Base-by-base conservation (phyloP, 208 protist species). In the Leishmania aethiopica region DNA sequence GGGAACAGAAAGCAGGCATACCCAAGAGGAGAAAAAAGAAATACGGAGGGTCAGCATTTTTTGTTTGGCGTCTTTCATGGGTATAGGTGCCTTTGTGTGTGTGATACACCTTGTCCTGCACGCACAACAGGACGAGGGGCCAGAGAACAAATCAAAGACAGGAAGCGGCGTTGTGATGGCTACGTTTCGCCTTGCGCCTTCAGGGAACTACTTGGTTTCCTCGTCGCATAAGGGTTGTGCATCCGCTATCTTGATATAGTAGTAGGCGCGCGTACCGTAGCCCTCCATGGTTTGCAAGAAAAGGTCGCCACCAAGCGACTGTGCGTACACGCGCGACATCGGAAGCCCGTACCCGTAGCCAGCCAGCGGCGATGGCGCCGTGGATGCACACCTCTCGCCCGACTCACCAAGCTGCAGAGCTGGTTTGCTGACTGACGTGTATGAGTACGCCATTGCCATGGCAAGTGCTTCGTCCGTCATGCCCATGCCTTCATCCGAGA, bases 291-390 rank as follows among this genome's bases (percentile, higher is more conserved):
- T 95, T 72, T 97, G 95, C 13, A 99, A 70, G 32, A 93, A 75
- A 7, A 99, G 88, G 82, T 99, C 98, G 13, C 98, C 98, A 53
- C 94, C 96, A 85, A 99, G 98, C 17, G 96, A 93, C 62, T 90
- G 90, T 40, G 97, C 96, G 89, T 99, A 99, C 55, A 98, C 87
- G 45, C 96, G 90, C 11, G 92, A 96, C 85, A 99, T 93, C 2
- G 98, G 98, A 47, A 99, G 84, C 8, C 98, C 98, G 81, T 98
- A 99, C 0, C 98, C 98, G 72, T 98, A 99, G 25, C 98, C 98
- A 35, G 98, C 98, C 17, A 99, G 81, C 28, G 94, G 92, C 0
- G 95, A 89, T 22, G 84, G 80, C n/a, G 69, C 79, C 7, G 82
- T 73, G 0, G 77, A 83, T 1, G 74, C 32, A 37, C 55, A 73